Base-by-base conservation (phyloP, 2,329 filamentous ascomycete species). In the Aspergillus hortae region DNA sequence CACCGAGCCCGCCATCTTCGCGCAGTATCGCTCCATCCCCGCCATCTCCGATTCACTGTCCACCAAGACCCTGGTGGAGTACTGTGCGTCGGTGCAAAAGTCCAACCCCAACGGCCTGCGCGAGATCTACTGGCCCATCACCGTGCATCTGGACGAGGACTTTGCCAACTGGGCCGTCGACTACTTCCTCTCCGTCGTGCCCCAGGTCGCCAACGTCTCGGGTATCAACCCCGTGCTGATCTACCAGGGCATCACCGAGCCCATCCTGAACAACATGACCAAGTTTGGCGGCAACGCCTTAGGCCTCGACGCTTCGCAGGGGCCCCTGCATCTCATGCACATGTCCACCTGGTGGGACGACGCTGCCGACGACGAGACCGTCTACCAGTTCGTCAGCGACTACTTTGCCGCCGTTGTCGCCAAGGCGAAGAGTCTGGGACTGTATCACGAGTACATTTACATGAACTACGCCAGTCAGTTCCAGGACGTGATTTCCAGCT, bases 381-480 rank as follows among this genome's bases (percentile, higher is more conserved):
- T 74, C 44, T 57, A 67, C 9, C 36, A 53, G 0, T 58, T 60
- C 17, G 59, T 64, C 11, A 51, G 64, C 4, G 25, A 14, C 6
- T 61, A 73, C 52, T 57, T 42, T 7, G 17, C 46, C 6, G 44
- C 21, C 1, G 41, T 56, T 6, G 48, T 53, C 2, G 48, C 30
- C 10, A 46, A 53, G 21, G 47, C 55, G 4, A 51, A 65, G 46
- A 47, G 60, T 12, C 49, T 59, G 43, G 66, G 66, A 0, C 42
- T 72, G 6, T 56, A 54, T 10, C 46, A 56, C 23, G 35, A 49
- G 3, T 58, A 51, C 17, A 27, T 75, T 15, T 79, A 78, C 56
- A 71, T 78, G 67, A 79, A 79, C 58, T 78, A 79, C 52, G 76
- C 76, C 6, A 67, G 66, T 46, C 63, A 66, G 61, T 73, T 63